Evolutionary conservation across 2,329 filamentous ascomycete genomes (phyloP).

Genomic region (Boeremia exigua): DNA sequence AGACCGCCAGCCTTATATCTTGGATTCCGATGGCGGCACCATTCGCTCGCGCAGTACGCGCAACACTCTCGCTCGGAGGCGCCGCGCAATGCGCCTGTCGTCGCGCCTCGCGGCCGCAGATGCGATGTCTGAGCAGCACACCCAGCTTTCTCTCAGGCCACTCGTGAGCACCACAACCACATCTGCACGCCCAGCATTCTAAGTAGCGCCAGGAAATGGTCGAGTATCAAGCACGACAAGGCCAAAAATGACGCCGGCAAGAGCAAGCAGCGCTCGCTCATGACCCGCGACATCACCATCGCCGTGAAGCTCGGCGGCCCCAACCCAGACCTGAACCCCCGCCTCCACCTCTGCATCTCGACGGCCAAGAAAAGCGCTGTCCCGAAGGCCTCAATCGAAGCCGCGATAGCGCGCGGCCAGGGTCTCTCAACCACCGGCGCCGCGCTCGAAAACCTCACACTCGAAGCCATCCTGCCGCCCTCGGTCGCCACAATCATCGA

Average conservation of each 20-base stretch:
- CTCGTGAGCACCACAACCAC: constrained; percentile 29
- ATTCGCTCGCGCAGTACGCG: constrained; percentile 26
- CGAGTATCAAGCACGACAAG: constrained; percentile 95
- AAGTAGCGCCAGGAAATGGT: constrained; percentile 75
- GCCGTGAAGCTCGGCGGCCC: constrained; percentile 79
- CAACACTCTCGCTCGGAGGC: constrained; percentile 17
- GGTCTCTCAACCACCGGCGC: constrained; percentile 77
- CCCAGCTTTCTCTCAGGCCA: constrained; percentile 40
- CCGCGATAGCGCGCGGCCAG: constrained; percentile 85
- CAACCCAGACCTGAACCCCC: constrained; percentile 75
- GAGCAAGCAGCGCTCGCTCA: constrained; percentile 69
- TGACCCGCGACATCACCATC: constrained; percentile 75
- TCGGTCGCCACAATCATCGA: constrained; percentile 80
- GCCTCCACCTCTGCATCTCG: constrained; percentile 73
- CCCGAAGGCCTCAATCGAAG: constrained; percentile 83
- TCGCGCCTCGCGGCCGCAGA: constrained; percentile 18
- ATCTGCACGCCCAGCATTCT: background rate
- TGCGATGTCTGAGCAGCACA: constrained; percentile 39
- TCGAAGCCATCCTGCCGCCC: constrained; percentile 81
- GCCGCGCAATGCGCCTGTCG: constrained; percentile 29
- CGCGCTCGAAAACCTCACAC: constrained; percentile 75
- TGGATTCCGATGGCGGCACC: constrained; percentile 29
- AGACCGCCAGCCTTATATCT: background rate
- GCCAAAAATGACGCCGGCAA: constrained; percentile 83
- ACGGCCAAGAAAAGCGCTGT: constrained; percentile 86